Base-by-base conservation (phyloP, 495 filamentous ascomycete species). In the Xylaria grammica region DNA sequence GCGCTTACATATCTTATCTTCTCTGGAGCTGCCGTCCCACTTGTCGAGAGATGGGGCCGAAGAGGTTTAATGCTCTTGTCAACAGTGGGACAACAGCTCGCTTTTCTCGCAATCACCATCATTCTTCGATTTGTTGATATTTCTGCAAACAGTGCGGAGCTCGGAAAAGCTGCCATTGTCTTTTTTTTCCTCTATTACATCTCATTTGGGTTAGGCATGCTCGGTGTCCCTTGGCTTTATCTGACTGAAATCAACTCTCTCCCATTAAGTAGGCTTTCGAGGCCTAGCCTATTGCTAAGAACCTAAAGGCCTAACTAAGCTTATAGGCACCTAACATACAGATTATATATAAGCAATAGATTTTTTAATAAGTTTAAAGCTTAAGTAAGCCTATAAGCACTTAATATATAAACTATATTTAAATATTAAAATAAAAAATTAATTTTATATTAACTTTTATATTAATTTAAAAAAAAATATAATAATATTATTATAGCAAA, bases 171-270 rank as follows among this genome's bases (percentile, higher is more conserved):
- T 6, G 81, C 80, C 0, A 71, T 86, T 17, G 75, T 79, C 1
- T 87, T 87, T 67, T 81, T 87, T 65, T 86, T 86, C 53, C 63
- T 85, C 20, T 79, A 72, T 70, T 71, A 78, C 67, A 70, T 67
- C 42, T 77, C 78, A 60, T 87, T 87, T 60, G 84, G 82, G 6
- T 76, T 86, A 48, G 85, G 83, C 4, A 84, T 82, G 81, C 79
- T 85, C 5, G 82, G 82, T n/a, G 79, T 84, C 4, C 83, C 83
- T 0, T 87, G 85, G 86, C 74, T 89, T 1, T 90, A 88, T 69
- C 84, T 85, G 4, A 85, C 86, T 17, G 88, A 89, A 67, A 85
- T 89, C 72, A 87, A 86, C 65, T 78, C 78, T 15, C 78, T 88
- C n/a, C 74, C 73, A 10, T 85, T n/a, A n/a, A n/a, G n/a, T n/a